Evolutionary conservation across 2,329 filamentous ascomycete species (phyloP).

Genomic region (Pyrenochaeta sp.): DNA sequence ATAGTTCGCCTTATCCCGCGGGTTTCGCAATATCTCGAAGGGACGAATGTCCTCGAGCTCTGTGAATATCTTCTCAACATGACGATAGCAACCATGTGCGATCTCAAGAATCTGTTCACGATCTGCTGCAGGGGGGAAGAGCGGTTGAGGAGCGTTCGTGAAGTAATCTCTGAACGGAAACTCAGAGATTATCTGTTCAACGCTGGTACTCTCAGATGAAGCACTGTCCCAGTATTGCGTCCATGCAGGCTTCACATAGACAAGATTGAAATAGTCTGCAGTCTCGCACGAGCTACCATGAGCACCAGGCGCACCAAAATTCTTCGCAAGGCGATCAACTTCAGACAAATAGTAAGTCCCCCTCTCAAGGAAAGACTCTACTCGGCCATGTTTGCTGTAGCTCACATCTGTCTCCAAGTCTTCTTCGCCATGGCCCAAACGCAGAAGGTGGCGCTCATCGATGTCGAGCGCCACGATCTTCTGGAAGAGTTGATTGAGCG

Average conservation of each 20-base stretch:
- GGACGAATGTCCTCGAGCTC: slow-evolving; percentile 93
- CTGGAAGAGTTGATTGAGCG: slow-evolving; percentile 94
- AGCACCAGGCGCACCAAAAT: slow-evolving; percentile 87
- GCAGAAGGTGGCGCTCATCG: slow-evolving; percentile 90
- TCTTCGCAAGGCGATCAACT: slow-evolving; percentile 84
- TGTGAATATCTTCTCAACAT: slow-evolving; percentile 88
- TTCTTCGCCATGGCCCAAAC: slow-evolving; percentile 94
- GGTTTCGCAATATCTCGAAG: slow-evolving; percentile 89
- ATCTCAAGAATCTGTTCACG: slow-evolving; percentile 77
- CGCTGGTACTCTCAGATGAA: slow-evolving; percentile 64
- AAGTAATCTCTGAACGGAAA: slow-evolving; percentile 95
- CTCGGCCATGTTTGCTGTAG: slow-evolving; percentile 93
- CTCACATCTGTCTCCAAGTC: slow-evolving; percentile 85
- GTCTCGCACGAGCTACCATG: slow-evolving; percentile 97
- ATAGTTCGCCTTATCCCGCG: slow-evolving; percentile 95
- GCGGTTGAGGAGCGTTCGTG: slow-evolving; percentile 81
- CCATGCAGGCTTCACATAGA: slow-evolving; percentile 91
- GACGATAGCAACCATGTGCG: slow-evolving; percentile 83
- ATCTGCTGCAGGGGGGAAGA: slow-evolving; percentile 75
- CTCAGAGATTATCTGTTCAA: slow-evolving; percentile 70
- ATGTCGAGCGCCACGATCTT: slow-evolving; percentile 98
- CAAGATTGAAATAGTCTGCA: slow-evolving; percentile 93
- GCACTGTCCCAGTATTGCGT: slow-evolving; percentile 77
- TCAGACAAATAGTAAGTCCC: slow-evolving; percentile 79
- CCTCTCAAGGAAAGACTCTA: slow-evolving; percentile 94